phyloP scores from a whole-genome alignment of 2,329 filamentous ascomycete genomes.

The Phoma sp. region DNA sequence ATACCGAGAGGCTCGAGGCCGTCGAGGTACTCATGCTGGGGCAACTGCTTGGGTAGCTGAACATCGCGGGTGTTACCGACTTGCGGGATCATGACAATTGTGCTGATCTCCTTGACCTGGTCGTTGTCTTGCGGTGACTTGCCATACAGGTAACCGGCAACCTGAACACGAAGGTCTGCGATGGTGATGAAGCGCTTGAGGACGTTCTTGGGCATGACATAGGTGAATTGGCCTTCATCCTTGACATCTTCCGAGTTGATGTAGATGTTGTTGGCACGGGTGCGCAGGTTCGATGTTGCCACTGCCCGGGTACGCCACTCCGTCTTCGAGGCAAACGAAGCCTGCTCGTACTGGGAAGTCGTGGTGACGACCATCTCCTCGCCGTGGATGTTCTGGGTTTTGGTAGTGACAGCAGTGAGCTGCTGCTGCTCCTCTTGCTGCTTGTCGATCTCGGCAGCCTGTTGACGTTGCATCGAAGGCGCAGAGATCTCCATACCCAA shows the following conservation, averaged over 20 bases:
- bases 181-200: constrained; percentile 98
- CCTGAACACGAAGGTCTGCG: constrained; percentile 93
- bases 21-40: constrained; percentile 88
- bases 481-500: constrained; percentile 99
- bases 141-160: constrained; percentile 95
- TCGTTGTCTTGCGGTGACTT: constrained; percentile 91
- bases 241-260: constrained; percentile 95
- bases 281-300: constrained; percentile 92
- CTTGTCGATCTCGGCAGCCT: constrained; percentile 98
- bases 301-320: constrained; percentile 98
- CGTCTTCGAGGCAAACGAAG: constrained; percentile 97
- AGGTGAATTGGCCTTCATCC: constrained; percentile 86
- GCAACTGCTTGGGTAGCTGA: constrained; percentile 86
- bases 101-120: constrained; percentile 95
- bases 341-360: constrained; percentile 96
- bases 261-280: constrained; percentile 96
- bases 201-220: constrained; percentile 99
- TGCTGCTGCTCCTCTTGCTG: constrained; percentile 97
- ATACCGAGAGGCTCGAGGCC: constrained; percentile 89
- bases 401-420: constrained; percentile 95
- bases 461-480: constrained; percentile 96
- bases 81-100: constrained; percentile 97
- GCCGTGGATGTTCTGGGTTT: constrained; percentile 95
- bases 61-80: constrained; percentile 92
- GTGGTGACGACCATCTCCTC: constrained; percentile 99